These are phyloP conservation scores for Rhodamnia rubescens DNA, from an alignment of 345 rosid species.

Conservation along the genomic window DNA sequence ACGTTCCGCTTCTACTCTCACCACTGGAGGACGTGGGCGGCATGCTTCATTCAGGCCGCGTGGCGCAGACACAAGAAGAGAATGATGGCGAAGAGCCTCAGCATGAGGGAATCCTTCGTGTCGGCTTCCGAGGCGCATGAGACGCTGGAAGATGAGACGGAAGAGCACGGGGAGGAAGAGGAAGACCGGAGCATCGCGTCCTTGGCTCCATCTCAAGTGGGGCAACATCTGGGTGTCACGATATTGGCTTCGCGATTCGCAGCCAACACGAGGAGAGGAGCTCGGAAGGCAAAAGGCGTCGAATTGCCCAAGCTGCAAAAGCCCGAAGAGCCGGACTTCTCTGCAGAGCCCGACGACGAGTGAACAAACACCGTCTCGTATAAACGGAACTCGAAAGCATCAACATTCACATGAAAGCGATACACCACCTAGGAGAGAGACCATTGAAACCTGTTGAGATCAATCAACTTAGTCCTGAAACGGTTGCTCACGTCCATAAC, in stretches of 20 bases:
- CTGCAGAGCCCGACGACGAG: slow-evolving; percentile 38
- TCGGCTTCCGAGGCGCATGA: slow-evolving; percentile 2
- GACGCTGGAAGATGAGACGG: slow-evolving; percentile 3
- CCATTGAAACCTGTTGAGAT: neutral
- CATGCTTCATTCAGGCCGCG: slow-evolving; percentile 44
- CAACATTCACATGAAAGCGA: neutral
- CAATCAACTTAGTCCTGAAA: neutral
- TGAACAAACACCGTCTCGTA: neutral
- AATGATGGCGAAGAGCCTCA: slow-evolving; percentile 19
- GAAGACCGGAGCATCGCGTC: neutral
- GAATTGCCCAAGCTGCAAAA: slow-evolving; percentile 45
- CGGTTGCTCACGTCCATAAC: neutral
- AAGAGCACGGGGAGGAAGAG: slow-evolving; percentile 2
- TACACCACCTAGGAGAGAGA: neutral
- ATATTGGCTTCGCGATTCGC: slow-evolving; percentile 65
- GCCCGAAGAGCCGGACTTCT: slow-evolving; percentile 87
- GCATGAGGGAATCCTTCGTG: slow-evolving; percentile 19
- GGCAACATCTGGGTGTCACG: slow-evolving; percentile 37
- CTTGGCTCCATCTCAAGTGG: slow-evolving; percentile 11
- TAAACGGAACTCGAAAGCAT: neutral
- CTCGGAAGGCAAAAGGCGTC: slow-evolving; percentile 39
- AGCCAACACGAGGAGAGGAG: slow-evolving; percentile 57
- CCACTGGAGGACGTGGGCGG: slow-evolving; percentile 49
- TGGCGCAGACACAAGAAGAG: slow-evolving; percentile 31
- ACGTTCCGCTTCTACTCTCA: slow-evolving; percentile 43